These are phyloP conservation scores for Kazachstania viticola DNA, from an alignment of 805 yeast genomes.

Conservation along the genomic window DNA sequence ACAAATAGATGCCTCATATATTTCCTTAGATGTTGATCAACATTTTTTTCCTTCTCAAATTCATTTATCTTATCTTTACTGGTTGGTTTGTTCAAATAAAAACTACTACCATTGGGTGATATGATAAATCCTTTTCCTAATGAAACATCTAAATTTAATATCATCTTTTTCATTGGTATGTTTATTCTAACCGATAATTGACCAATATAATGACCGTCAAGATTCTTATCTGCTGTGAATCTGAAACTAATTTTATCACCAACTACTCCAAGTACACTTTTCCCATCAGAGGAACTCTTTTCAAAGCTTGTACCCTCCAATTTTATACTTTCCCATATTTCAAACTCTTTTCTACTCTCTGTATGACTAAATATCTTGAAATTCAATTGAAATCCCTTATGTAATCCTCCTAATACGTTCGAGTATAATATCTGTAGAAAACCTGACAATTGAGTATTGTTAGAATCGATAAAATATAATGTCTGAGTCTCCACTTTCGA, in stretches of 20 bases:
- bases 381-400: slow-evolving; percentile 43
- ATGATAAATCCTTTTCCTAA: slow-evolving; percentile 52
- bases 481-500: slow-evolving; percentile 41
- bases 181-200: slow-evolving; percentile 10
- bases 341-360: slow-evolving; percentile 18
- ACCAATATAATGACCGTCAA: slow-evolving; percentile 3
- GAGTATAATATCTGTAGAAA: slow-evolving; percentile 45
- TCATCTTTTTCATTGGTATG: slow-evolving; percentile 7
- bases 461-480: slow-evolving; percentile 39
- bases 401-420: slow-evolving; percentile 37
- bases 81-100: slow-evolving; percentile 44
- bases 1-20: slow-evolving; percentile 65
- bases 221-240: slow-evolving; percentile 3
- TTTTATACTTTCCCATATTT: slow-evolving; percentile 39
- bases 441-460: slow-evolving; percentile 31
- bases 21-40: slow-evolving; percentile 30
- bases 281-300: slow-evolving; percentile 8
- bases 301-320: slow-evolving; percentile 15
- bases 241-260: slow-evolving; percentile 13
- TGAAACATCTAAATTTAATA: slow-evolving; percentile 11
- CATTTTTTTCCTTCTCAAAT: slow-evolving; percentile 32
- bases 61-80: slow-evolving; percentile 30
- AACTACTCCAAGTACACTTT: slow-evolving; percentile 10
- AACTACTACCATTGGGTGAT: slow-evolving; percentile 64
- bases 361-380: slow-evolving; percentile 30